phyloP scores from a whole-genome alignment of 75 land plant species.

The Chamaecyparis obtusa region DNA sequence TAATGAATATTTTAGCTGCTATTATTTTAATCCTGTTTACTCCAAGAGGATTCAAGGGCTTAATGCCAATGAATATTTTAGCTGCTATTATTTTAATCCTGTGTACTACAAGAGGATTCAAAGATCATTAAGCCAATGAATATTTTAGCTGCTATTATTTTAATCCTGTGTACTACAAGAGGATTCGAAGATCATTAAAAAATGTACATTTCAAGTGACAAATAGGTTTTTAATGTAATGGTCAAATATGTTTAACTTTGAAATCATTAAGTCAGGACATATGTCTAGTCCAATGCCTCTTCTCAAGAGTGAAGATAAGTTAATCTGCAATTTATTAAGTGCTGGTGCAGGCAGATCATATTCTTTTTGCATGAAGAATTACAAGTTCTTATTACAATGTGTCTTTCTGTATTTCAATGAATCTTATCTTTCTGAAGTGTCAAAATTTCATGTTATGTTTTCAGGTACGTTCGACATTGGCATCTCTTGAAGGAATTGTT shows the following conservation, averaged over 20 bases:
- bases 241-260: background rate
- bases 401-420: background rate
- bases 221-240: background rate
- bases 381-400: background rate
- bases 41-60: background rate
- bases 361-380: background rate
- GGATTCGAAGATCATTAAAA: background rate
- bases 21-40: background rate
- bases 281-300: background rate
- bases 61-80: no score
- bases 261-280: background rate
- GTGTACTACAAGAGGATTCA: background rate
- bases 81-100: no score
- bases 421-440: background rate
- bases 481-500: conserved; percentile 90
- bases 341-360: background rate
- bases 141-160: no score
- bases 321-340: background rate
- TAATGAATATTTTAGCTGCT: background rate
- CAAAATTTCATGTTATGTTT: conserved; percentile 2
- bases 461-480: conserved; percentile 84
- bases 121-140: background rate
- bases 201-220: background rate
- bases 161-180: no score
- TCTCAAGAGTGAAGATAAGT: background rate